Conservation (phyloP, 768 basidiomycete genomes). For the Lentinula aciculospora region DNA sequence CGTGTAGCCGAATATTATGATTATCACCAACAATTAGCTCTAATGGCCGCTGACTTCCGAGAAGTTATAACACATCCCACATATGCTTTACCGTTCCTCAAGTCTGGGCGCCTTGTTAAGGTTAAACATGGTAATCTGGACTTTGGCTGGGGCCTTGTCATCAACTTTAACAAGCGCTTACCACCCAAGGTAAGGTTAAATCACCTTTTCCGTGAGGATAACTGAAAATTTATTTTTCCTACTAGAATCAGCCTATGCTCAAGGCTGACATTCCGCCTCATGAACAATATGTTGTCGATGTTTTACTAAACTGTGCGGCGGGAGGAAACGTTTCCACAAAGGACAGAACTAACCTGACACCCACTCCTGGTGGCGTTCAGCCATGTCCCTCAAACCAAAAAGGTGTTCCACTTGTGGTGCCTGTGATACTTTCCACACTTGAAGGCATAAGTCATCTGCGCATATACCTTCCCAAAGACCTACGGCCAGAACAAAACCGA, state of each 20-base stretch:
- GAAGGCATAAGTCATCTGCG: conserved; percentile 85
- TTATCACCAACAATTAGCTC: conserved; percentile 86
- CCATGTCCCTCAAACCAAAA: conserved; percentile 72
- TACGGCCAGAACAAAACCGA: conserved; percentile 68
- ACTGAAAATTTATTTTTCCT: neutral
- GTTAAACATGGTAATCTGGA: conserved; percentile 82
- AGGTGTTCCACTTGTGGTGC: conserved; percentile 81
- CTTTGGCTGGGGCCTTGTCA: conserved; percentile 95
- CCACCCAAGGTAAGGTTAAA: conserved; percentile 61
- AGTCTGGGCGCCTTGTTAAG: conserved; percentile 88
- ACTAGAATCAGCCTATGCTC: conserved; percentile 63
- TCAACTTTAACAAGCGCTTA: conserved; percentile 86
- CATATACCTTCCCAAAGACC: conserved; percentile 84
- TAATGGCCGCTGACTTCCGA: conserved; percentile 82
- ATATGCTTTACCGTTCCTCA: conserved; percentile 91
- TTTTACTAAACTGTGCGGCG: conserved; percentile 74
- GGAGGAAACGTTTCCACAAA: conserved; percentile 53
- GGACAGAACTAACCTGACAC: conserved; percentile 44
- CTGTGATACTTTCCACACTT: conserved; percentile 81
- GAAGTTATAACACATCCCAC: conserved; percentile 93
- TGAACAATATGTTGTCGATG: conserved; percentile 90
- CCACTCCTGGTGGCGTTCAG: conserved; percentile 64
- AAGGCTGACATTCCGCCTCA: conserved; percentile 70
- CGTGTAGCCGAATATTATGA: conserved; percentile 89
- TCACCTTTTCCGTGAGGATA: neutral